Base-by-base conservation (phyloP, 257 asterid genomes). In the Petunia axillaris region DNA sequence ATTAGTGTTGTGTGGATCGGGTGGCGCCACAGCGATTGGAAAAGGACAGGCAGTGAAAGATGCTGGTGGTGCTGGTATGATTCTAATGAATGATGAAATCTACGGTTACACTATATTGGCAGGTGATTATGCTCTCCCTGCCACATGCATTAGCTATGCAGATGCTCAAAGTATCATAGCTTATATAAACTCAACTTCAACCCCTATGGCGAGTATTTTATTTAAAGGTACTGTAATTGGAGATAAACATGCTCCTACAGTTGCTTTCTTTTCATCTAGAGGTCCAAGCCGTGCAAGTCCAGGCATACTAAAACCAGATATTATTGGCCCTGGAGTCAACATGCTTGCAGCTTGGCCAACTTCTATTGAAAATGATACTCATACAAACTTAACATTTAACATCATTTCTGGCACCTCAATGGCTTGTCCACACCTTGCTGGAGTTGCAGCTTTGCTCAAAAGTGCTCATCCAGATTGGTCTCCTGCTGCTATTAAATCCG, bases 41-140 rank as follows among this genome's bases (percentile, higher is more conserved):
- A 85, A 82, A 82, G 85, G 88, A 5, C 63, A 41, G 53, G 41
- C 88, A 0, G 88, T 85, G 7, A 85, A 82, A 62, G 82, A 75
- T 79, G 88, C 88, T 14, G 88, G 88, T 16, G 88, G 83, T 3
- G 82, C 82, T 41, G 88, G 82, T 67, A 82, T 85, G 88, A 79
- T 82, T 66, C 67, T 85, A 37, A 82, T 82, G 85, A 79, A 62
- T 62, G 44, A 76, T 8, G 78, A 78, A 55, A 4, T 1, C 8
- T 79, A 82, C 66, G 88, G 80, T 59, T 73, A 82, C 66, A 37
- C 60, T 62, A 82, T 81, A 59, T 43, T 82, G 46, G 85, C 66
- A 6, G 83, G 80, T 5, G 80, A 77, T 15, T 81, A 79, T 5
- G 84, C 82, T 44, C 85, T 85, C 76, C 88, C 88, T 0, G 84